A percentile compares a stretch with the other conserved stretches of the same genome.
Evolutionary conservation across 805 yeast genomes (phyloP).

Genomic region (Novakomyces olei): DNA sequence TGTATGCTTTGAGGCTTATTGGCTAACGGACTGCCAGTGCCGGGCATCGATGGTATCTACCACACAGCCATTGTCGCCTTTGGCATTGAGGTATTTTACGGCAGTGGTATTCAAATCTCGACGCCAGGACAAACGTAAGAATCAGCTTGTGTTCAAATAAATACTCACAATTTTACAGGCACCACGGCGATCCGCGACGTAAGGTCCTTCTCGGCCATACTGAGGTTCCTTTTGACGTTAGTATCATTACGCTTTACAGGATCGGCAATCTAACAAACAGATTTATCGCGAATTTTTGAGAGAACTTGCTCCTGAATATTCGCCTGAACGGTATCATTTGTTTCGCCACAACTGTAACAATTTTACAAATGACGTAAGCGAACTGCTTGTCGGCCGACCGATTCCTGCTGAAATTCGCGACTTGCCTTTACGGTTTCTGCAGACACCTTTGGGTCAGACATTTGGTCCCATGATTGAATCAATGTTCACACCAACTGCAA

Average conservation of each 20-base stretch:
- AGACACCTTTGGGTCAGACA: slow-evolving; percentile 31
- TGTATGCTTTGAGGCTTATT: too few species aligned
- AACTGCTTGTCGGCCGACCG: slow-evolving; percentile 33
- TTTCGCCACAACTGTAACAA: slow-evolving; percentile 49
- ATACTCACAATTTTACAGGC: too few species aligned
- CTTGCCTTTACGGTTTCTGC: slow-evolving; percentile 31
- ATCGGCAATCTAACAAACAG: too few species aligned
- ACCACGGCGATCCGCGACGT: slow-evolving; percentile 36
- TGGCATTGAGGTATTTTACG: slow-evolving; percentile 35
- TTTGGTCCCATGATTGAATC: slow-evolving; percentile 18
- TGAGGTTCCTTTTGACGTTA: too few species aligned
- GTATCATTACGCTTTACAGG: too few species aligned
- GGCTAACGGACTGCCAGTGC: slow-evolving; percentile 27
- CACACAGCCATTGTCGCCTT: slow-evolving; percentile 38
- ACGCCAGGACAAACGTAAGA: slow-evolving; percentile 32
- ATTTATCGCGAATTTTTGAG: slow-evolving; percentile 30
- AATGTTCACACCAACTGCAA: slow-evolving; percentile 9
- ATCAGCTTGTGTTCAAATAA: too few species aligned
- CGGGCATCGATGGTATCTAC: slow-evolving; percentile 39
- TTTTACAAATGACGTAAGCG: slow-evolving; percentile 34
- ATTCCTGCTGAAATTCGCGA: slow-evolving; percentile 31
- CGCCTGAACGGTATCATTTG: slow-evolving; percentile 29
- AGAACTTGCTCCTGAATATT: slow-evolving; percentile 27
- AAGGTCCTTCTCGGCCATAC: slow-evolving; percentile 34
- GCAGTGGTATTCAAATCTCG: slow-evolving; percentile 30